Base-by-base conservation (phyloP, 257 asterid species). In the Primulina eburnea region DNA sequence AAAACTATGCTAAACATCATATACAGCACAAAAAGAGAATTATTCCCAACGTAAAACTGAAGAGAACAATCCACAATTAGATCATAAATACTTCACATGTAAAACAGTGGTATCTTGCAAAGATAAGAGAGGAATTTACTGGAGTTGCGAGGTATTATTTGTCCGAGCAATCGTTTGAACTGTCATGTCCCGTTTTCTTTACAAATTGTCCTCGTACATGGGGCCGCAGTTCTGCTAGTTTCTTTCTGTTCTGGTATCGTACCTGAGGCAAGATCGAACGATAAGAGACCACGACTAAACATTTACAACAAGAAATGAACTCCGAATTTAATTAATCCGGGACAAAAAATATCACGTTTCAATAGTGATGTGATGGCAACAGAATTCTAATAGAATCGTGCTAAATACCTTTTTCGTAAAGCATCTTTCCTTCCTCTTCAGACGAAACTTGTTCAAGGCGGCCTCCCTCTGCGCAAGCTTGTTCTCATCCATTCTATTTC, bases 371-470 rank as follows among this genome's bases (percentile, higher is more conserved):
- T 24, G 28, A 72, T 75, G 16, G 69, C 55, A 47, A 34, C 38
- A 35, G 47, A n/a, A 9, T 28, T 29, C 16, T 40, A 16, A 38
- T 24, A 29, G 12, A 70, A 64, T 60, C 37, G 68, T 9, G 56
- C 38, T 52, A 29, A 35, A 21, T 83, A 90, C 98, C 98, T 84
- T 84, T 78, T 83, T 87, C 79, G 70, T 71, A 62, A 79, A 88
- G 82, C 92, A 88, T 84, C 91, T 84, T 56, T 82, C 94, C 63
- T 84, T 90, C 75, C 89, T 88, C 87, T 90, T 85, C 76, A 74
- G 90, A 34, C 82, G 88, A 77, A 86, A 86, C 82, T 87, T 90
- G 83, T 77, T 76, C 81, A 92, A 75, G 67, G 96, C 90, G 68
- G 95, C 96, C 77, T 68, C 82, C 61, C 92, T 74, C 55, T 76